Conservation (phyloP, 106 monocot species). For the Hemerocallis citrina region DNA sequence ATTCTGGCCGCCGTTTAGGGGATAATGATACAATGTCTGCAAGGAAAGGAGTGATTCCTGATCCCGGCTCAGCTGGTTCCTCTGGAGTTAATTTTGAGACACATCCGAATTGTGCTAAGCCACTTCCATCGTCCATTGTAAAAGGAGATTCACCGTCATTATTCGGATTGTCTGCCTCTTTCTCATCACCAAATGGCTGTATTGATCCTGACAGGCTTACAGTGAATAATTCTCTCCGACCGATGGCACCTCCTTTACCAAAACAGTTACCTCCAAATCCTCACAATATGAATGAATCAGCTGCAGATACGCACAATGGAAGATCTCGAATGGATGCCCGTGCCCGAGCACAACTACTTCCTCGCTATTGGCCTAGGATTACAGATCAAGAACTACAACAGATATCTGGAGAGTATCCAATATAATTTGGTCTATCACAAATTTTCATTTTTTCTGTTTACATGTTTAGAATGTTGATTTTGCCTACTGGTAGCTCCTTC, state of each 20-base stretch:
- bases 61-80: not conserved
- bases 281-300: constrained; percentile 9
- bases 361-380: constrained; percentile 76
- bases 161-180: constrained; percentile 28
- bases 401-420: constrained; percentile 87
- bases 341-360: constrained; percentile 46
- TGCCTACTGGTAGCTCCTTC: not conserved
- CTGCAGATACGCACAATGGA: constrained; percentile 35
- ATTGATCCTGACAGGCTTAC: constrained; percentile 25
- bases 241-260: constrained; percentile 22
- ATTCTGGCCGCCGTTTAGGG: constrained; percentile 9
- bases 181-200: constrained; percentile 14
- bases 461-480: not conserved
- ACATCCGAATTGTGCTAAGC: constrained; percentile 15
- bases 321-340: constrained; percentile 40
- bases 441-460: not conserved
- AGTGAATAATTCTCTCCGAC: constrained; percentile 16
- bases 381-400: constrained; percentile 77
- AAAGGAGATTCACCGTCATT: constrained; percentile 35
- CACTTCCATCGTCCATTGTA: not conserved
- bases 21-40: constrained; percentile 22
- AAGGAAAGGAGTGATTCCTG: constrained; percentile 24
- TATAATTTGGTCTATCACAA: not conserved
- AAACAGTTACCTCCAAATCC: constrained; percentile 24
- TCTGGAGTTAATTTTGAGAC: constrained; percentile 31